These are phyloP conservation scores for Debaryomyces prosopidis DNA, from an alignment of 805 yeast genomes.

Conservation along the genomic window DNA sequence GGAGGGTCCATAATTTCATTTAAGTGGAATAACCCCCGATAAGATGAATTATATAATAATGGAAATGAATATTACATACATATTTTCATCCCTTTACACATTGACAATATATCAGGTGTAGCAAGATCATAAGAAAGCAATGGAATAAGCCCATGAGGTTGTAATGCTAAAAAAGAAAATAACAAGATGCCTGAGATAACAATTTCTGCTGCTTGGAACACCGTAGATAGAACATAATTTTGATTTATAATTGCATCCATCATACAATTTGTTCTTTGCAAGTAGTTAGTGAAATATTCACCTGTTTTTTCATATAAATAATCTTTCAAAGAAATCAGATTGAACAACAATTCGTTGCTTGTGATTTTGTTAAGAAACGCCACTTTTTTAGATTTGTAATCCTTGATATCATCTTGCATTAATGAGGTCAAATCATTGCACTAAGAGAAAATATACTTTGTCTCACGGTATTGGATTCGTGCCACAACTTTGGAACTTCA, in stretches of 20 bases:
- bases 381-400: neutral
- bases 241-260: slow-evolving; percentile 2
- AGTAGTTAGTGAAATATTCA: slow-evolving; percentile 20
- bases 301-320: slow-evolving; percentile 18
- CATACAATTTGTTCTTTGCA: slow-evolving; percentile 12
- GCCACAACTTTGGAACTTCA: slow-evolving; percentile 18
- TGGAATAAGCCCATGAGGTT: slow-evolving; percentile 28
- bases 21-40: slow-evolving; percentile 5
- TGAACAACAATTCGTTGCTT: neutral
- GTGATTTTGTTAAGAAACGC: neutral
- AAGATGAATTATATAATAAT: slow-evolving; percentile 5
- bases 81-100: slow-evolving; percentile 16
- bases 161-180: slow-evolving; percentile 25
- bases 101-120: slow-evolving; percentile 21
- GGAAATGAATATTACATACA: slow-evolving; percentile 9
- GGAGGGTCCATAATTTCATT: slow-evolving; percentile 1
- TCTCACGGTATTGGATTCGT: slow-evolving; percentile 15
- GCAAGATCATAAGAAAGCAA: slow-evolving; percentile 16
- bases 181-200: slow-evolving; percentile 20
- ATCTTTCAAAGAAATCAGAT: neutral
- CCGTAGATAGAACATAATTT: neutral
- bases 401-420: neutral
- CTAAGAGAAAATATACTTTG: slow-evolving; percentile 19
- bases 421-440: slow-evolving; percentile 10
- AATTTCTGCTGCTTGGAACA: slow-evolving; percentile 16